Base-by-base conservation (phyloP, 139 green algal species). In the Trebouxia sp. region DNA sequence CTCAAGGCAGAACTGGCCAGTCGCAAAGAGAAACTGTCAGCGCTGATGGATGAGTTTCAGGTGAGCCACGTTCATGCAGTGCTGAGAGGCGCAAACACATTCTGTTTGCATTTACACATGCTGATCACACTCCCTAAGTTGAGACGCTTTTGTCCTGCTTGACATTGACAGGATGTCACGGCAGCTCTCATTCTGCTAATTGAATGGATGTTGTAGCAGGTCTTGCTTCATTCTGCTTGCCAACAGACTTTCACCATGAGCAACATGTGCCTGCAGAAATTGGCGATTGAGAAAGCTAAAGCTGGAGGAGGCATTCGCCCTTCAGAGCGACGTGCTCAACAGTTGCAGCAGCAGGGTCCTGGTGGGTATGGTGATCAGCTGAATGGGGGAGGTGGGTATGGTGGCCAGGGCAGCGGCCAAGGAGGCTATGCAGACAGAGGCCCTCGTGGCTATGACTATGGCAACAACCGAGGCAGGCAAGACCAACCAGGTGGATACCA, bases 11-110 rank as follows among this genome's bases (percentile, higher is more conserved):
- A 90, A 72, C 77, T 91, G 20, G 39, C 28, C 0, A 65, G 66
- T 0, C 55, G 81, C 4, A 50, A 92, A 67, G 45, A 38, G 0
- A 56, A 80, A 35, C 81, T 92, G 38, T 85, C 89, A 30, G 78
- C 53, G 1, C 77, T 92, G 17, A 76, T 92, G 50, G 86, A 87
- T 35, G 75, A 51, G 28, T 90, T 92, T 48, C 82, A 89, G 82
- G 83, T 87, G 51, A 42, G 78, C 1, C 5, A 22, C 17, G 24
- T 5, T 69, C 24, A 38, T 5, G 17, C 56, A 17, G 28, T 10
- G 12, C n/a, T n/a, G n/a, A n/a, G n/a, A n/a, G n/a, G n/a, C n/a
- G n/a, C n/a, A n/a, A n/a, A n/a, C n/a, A n/a, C n/a, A n/a, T n/a
- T n/a, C n/a, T n/a, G n/a, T n/a, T n/a, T n/a, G n/a, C n/a, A n/a